A percentile compares a stretch with the other conserved stretches of the same genome.
Evolutionary conservation across 352 stramenopile genomes (phyloP).

Genomic region (Phytophthora fragariae): DNA sequence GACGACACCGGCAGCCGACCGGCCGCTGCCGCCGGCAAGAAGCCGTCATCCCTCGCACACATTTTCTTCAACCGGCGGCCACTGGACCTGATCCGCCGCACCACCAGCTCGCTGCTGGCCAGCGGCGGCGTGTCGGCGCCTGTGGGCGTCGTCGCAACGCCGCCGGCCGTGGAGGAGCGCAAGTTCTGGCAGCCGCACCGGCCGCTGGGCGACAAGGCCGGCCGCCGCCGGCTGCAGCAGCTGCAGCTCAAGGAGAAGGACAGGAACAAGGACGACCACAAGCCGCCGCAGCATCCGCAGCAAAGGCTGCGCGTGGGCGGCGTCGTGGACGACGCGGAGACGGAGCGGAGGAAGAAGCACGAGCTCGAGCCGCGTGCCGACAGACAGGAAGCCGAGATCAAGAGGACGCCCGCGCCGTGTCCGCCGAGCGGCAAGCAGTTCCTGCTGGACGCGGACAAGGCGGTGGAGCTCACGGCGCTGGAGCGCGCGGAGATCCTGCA

Average conservation of each 20-base stretch:
- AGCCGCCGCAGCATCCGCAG: constrained; percentile 10
- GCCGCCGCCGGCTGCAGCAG: constrained; percentile 27
- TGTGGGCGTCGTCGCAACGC: neutral
- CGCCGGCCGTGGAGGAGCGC: constrained; percentile 21
- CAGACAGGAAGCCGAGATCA: constrained; percentile 17
- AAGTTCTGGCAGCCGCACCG: constrained; percentile 37
- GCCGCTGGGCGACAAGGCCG: constrained; percentile 18
- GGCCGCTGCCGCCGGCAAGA: constrained; percentile 17
- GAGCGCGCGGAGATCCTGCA: constrained; percentile 63
- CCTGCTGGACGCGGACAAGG: constrained; percentile 27
- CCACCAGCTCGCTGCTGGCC: constrained; percentile 44
- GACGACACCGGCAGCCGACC: constrained; percentile 12
- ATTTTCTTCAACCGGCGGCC: constrained; percentile 61
- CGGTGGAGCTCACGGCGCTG: constrained; percentile 51
- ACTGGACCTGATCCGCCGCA: constrained; percentile 49
- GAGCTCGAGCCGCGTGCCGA: constrained; percentile 13
- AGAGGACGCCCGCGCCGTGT: constrained; percentile 18
- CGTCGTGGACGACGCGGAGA: constrained; percentile 10
- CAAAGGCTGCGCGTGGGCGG: constrained; percentile 12
- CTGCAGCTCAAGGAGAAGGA: constrained; percentile 32
- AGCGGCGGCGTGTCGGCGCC: neutral
- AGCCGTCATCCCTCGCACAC: constrained; percentile 43
- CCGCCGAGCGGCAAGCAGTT: constrained; percentile 38
- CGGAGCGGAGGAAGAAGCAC: constrained; percentile 29
- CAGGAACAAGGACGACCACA: constrained; percentile 23